Percentiles rank a stretch among this genome's conserved stretches.
Evolutionary conservation across 768 basidiomycete genomes (phyloP).

Genomic region (Terana coerulea): DNA sequence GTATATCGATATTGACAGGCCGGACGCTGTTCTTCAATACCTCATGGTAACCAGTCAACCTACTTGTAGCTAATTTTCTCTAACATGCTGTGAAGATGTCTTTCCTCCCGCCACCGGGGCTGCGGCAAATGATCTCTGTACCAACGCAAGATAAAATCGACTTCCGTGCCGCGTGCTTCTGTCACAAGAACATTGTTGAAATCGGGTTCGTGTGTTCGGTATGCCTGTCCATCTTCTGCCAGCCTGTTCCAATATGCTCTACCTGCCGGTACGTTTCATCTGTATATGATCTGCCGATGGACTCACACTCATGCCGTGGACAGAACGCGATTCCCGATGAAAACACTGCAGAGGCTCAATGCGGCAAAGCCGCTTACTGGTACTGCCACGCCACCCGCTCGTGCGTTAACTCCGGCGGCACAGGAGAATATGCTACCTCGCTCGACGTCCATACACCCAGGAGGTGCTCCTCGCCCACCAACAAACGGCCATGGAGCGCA

Average conservation of each 20-base stretch:
- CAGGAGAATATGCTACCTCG: conserved; percentile 10
- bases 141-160: conserved; percentile 96
- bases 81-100: conserved; percentile 63
- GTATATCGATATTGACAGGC: conserved; percentile 79
- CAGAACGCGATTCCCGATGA: conserved; percentile 94
- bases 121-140: conserved; percentile 74
- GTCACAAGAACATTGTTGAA: conserved; percentile 95
- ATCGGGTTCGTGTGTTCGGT: conserved; percentile 99
- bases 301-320: conserved; percentile 4
- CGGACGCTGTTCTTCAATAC: conserved; percentile 89
- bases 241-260: conserved; percentile 89
- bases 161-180: conserved; percentile 97
- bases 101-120: conserved; percentile 64
- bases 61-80: neutral
- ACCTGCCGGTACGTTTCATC: conserved; percentile 74
- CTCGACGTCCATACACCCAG: conserved; percentile 9
- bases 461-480: neutral
- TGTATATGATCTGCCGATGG: neutral
- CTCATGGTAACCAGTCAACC: conserved; percentile 50
- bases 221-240: conserved; percentile 94
- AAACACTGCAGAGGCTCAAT: conserved; percentile 81
- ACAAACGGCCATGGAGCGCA: conserved; percentile 1
- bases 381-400: conserved; percentile 2
- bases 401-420: neutral
- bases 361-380: conserved; percentile 36